A percentile compares a stretch with the other conserved stretches of the same genome.
Evolutionary conservation across 2,329 filamentous ascomycete species (phyloP).

Genomic region (Fonsecaea pedrosoi): DNA sequence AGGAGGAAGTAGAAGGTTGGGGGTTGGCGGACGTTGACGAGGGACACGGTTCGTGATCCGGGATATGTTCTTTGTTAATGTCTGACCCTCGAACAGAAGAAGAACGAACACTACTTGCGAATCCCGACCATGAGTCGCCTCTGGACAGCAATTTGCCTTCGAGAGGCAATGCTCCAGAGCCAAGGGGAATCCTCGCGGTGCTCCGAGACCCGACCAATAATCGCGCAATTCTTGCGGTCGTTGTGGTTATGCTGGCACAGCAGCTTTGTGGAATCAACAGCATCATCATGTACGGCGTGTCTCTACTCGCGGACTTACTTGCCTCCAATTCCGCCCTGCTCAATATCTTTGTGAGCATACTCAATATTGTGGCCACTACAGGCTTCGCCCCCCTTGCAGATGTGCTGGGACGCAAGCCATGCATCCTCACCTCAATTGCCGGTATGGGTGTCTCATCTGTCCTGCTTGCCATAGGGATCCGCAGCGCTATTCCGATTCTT

Average conservation of each 20-base stretch:
- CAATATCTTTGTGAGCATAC: constrained; percentile 82
- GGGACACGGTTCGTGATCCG: constrained; percentile 21
- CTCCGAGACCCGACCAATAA: constrained; percentile 71
- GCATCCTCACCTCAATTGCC: constrained; percentile 78
- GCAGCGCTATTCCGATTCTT: constrained; percentile 72
- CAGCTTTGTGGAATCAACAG: constrained; percentile 88
- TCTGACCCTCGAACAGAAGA: constrained; percentile 57
- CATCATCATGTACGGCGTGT: constrained; percentile 99
- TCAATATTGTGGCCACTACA: constrained; percentile 85
- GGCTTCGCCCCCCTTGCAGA: constrained; percentile 85
- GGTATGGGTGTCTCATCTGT: constrained; percentile 84
- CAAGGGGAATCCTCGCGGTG: constrained; percentile 66
- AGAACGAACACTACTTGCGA: constrained; percentile 71
- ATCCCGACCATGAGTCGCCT: constrained; percentile 28
- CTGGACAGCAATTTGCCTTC: constrained; percentile 34
- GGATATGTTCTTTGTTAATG: constrained; percentile 12
- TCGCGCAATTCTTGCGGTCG: constrained; percentile 75
- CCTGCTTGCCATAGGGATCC: constrained; percentile 79
- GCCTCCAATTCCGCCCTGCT: constrained; percentile 81
- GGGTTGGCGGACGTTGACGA: constrained; percentile 47
- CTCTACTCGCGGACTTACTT: constrained; percentile 79
- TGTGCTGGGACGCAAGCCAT: constrained; percentile 79
- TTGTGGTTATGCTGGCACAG: constrained; percentile 91
- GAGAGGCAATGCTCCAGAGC: constrained; percentile 37
- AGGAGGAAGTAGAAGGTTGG: constrained; percentile 72